These are phyloP conservation scores for Phialemoniopsis sp. DNA, from an alignment of 2,329 filamentous ascomycete species.

Conservation along the genomic window DNA sequence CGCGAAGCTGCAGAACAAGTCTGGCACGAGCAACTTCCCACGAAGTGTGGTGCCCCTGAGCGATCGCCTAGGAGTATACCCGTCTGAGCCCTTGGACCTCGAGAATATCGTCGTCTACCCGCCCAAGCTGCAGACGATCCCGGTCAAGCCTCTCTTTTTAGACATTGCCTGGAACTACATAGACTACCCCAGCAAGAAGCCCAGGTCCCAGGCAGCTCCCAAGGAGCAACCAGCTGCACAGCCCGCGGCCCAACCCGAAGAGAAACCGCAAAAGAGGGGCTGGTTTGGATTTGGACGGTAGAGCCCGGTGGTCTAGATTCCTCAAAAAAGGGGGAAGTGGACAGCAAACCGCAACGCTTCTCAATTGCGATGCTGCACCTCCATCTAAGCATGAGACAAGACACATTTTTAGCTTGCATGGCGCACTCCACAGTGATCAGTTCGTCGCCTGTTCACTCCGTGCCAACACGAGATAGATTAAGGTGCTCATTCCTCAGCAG, in stretches of 20 bases:
- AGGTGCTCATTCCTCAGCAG: no score
- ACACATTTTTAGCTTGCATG: no score
- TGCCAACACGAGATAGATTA: no score
- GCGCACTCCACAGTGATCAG: no score
- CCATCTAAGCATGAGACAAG: no score
- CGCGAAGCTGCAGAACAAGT: slow-evolving; percentile 54
- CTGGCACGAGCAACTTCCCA: slow-evolving; percentile 21
- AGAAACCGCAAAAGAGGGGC: slow-evolving; percentile 59
- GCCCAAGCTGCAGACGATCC: slow-evolving; percentile 75
- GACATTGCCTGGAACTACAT: slow-evolving; percentile 99
- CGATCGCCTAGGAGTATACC: slow-evolving; percentile 73
- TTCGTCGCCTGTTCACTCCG: no score
- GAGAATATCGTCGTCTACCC: slow-evolving; percentile 83
- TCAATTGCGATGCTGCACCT: no score
- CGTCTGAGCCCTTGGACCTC: slow-evolving; percentile 66
- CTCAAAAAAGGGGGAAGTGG: no score
- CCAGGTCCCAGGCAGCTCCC: slow-evolving; percentile 5
- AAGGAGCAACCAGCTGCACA: slow-evolving; percentile 20
- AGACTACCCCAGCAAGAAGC: slow-evolving; percentile 69
- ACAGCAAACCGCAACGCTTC: no score
- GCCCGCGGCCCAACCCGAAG: slow-evolving; percentile 25
- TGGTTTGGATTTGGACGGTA: slow-evolving; percentile 73
- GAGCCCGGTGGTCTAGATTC: slow-evolving; percentile 1
- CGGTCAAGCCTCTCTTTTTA: slow-evolving; percentile 92
- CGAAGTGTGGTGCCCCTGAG: slow-evolving; percentile 41